Percentiles rank a stretch among this genome's conserved stretches.
Conservation (phyloP, 1,284 basidiomycete genomes). For the Cryptococcus sp. region DNA sequence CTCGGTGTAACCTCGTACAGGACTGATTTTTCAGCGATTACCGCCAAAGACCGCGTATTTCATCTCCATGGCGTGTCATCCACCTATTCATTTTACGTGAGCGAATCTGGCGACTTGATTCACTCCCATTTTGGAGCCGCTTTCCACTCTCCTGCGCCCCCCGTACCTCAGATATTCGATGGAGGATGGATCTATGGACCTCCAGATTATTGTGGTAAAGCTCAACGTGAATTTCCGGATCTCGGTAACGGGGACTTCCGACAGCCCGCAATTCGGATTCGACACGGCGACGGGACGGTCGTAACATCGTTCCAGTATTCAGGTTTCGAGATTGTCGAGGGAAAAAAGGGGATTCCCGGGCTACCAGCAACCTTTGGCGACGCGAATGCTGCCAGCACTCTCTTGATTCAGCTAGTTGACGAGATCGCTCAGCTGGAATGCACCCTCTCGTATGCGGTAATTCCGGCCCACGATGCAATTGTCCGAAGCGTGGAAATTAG, state of each 20-base stretch:
- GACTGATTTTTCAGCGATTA: too few species aligned
- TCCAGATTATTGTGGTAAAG: neutral
- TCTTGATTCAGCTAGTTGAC: constrained; percentile 21
- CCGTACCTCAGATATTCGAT: neutral
- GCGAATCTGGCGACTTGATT: neutral
- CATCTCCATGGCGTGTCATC: too few species aligned
- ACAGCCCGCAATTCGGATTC: constrained; percentile 24
- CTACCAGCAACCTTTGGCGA: constrained; percentile 23
- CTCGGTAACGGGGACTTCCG: constrained; percentile 29
- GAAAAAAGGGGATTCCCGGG: constrained; percentile 19
- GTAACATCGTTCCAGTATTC: constrained; percentile 19
- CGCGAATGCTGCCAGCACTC: constrained; percentile 11
- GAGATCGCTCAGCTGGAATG: constrained; percentile 6
- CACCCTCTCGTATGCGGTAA: constrained; percentile 22
- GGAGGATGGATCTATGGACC: neutral
- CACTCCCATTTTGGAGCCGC: neutral
- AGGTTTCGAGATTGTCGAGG: constrained; percentile 9
- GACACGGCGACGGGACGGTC: constrained; percentile 15
- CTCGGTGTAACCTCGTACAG: too few species aligned
- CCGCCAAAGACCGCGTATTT: too few species aligned
- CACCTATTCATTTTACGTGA: neutral
- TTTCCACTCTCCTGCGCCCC: neutral
- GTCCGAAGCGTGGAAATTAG: constrained; percentile 11
- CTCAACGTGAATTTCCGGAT: constrained; percentile 26
- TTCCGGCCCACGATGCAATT: constrained; percentile 14